phyloP scores from a whole-genome alignment of 345 rosid genomes.

The Linum trigynum region DNA sequence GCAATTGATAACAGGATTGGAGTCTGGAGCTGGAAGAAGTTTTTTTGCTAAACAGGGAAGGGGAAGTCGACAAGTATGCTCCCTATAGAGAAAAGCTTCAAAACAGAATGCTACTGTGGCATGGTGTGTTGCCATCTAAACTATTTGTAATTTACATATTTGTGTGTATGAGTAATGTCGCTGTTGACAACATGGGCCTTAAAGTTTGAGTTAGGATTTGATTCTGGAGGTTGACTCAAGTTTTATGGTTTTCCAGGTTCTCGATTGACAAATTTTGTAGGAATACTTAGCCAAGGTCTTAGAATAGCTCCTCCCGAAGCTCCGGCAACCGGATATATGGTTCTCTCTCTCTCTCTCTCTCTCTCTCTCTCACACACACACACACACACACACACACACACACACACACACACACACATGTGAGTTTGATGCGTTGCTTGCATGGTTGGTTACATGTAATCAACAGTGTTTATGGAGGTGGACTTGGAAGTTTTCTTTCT shows the following conservation, averaged over 20 bases:
- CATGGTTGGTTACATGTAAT: background rate
- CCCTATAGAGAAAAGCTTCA: slow-evolving; percentile 54
- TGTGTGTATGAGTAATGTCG: background rate
- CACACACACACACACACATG: background rate
- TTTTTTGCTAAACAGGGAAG: slow-evolving; percentile 82
- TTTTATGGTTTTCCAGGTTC: slow-evolving; percentile 47
- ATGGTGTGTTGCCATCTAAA: slow-evolving; percentile 39
- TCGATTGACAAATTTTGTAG: slow-evolving; percentile 85
- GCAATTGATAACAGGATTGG: slow-evolving; percentile 56
- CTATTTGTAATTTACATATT: background rate
- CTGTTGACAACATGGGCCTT: background rate
- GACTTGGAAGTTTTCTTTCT: background rate
- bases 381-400: too few species aligned
- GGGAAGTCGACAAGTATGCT: slow-evolving; percentile 76
- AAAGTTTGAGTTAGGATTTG: background rate
- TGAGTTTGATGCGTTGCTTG: background rate
- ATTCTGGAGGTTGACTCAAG: background rate
- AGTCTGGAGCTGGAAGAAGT: slow-evolving; percentile 86
- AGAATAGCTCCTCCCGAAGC: slow-evolving; percentile 99
- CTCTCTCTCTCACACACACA: too few species aligned
- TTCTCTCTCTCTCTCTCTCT: slow-evolving; percentile 29
- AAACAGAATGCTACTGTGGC: slow-evolving; percentile 92
- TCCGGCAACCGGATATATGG: slow-evolving; percentile 98
- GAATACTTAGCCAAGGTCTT: slow-evolving; percentile 92
- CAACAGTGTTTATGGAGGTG: background rate